A percentile compares a stretch with the other conserved stretches of the same genome.
These are phyloP conservation scores for Citrus mangshanensis DNA, from an alignment of 345 rosid species.

Conservation along the genomic window DNA sequence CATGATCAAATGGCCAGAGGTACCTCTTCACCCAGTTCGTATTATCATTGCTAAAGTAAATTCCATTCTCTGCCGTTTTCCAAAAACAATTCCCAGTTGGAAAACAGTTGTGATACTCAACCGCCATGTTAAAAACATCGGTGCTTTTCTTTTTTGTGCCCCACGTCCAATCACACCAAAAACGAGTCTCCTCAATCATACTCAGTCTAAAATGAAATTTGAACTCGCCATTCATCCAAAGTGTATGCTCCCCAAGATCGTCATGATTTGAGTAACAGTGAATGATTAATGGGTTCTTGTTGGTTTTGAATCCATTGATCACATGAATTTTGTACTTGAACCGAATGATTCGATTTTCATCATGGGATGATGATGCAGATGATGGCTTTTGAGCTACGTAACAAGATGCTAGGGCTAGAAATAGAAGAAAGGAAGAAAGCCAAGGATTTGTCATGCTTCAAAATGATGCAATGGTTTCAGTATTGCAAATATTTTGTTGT, in stretches of 20 bases:
- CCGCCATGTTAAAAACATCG: neutral
- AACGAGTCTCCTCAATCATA: neutral
- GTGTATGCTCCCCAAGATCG: neutral
- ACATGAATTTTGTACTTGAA: neutral
- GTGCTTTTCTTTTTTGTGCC: neutral
- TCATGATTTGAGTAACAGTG: conserved; percentile 10
- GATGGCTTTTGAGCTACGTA: neutral
- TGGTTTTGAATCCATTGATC: neutral
- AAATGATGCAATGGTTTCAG: neutral
- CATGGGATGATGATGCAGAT: neutral
- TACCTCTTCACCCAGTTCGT: neutral
- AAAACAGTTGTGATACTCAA: neutral
- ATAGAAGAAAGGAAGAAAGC: neutral
- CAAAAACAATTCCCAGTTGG: conserved; percentile 1
- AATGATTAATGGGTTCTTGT: neutral
- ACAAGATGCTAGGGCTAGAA: neutral
- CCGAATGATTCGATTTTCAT: neutral
- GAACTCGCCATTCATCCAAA: neutral
- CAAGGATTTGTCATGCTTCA: neutral
- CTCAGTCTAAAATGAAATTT: neutral
- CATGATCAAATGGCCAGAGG: neutral
- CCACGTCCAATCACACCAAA: neutral
- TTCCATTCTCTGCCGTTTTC: neutral
- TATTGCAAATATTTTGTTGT: neutral
- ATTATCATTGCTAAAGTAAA: neutral